Percentiles rank a stretch among this genome's conserved stretches.
phyloP scores from a whole-genome alignment of 768 basidiomycete genomes.

The Rubroboletus satanas region DNA sequence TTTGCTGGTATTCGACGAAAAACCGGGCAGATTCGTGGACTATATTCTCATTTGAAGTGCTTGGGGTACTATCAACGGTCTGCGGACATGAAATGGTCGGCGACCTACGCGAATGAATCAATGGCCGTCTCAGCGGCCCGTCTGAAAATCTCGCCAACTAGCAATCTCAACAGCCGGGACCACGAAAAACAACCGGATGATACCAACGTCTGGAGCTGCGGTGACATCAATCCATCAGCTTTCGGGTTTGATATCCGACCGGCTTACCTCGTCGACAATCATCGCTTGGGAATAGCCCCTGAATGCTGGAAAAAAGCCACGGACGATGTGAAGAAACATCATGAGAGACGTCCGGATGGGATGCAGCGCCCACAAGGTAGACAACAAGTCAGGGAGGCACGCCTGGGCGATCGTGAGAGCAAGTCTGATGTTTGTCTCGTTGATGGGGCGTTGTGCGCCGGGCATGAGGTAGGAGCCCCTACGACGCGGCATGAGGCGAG shows the following conservation, averaged over 20 bases:
- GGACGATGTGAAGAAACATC: slow-evolving; percentile 63
- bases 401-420: slow-evolving; percentile 53
- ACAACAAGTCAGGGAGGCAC: slow-evolving; percentile 54
- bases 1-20: slow-evolving; percentile 72
- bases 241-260: slow-evolving; percentile 8
- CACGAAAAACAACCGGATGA: slow-evolving; percentile 71
- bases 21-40: slow-evolving; percentile 72
- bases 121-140: slow-evolving; percentile 61
- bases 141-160: slow-evolving; percentile 61
- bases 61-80: slow-evolving; percentile 25
- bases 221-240: background rate
- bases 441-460: slow-evolving; percentile 67
- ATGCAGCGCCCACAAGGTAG: slow-evolving; percentile 50
- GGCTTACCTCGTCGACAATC: slow-evolving; percentile 76
- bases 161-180: slow-evolving; percentile 54
- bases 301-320: slow-evolving; percentile 77
- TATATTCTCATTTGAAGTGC: slow-evolving; percentile 65
- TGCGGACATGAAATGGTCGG: slow-evolving; percentile 10
- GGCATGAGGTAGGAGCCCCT: slow-evolving; percentile 50
- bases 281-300: slow-evolving; percentile 84
- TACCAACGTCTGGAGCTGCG: slow-evolving; percentile 65
- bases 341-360: slow-evolving; percentile 69
- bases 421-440: slow-evolving; percentile 49
- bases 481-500: slow-evolving; percentile 47
- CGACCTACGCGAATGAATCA: slow-evolving; percentile 70